Evolutionary conservation across 768 basidiomycete species (phyloP), one percentile per base, ranked within the genome.

Genomic region (Phylloporus rhodoxanthus): DNA sequence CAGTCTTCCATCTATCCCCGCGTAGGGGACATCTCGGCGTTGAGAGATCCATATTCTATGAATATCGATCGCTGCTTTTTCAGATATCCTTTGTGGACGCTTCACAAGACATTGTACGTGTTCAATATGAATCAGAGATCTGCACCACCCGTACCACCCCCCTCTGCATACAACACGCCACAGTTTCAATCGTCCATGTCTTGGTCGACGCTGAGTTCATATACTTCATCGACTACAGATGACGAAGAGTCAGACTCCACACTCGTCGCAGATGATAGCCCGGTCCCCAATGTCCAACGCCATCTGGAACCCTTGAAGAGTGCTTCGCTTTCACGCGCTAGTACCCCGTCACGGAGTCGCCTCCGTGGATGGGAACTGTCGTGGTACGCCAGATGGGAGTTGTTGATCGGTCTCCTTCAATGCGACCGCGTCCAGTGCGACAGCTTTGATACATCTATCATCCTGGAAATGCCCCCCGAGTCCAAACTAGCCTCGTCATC

Each of bases 51-150:
- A 2, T 79, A 77, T 57, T 73, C 73, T 43, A 72, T 68, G 51
- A 69, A 78, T 44, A 71, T 82, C 43, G 85, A 87, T 61, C 77
- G 77, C 10, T 78, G 69, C 54, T 83, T 85, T 56, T 74, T 74
- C 51, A 69, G 64, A 29, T 70, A 81, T 57, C 77, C 80, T 4
- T 61, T 80, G 41, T 85, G 83, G 79, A 85, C 84, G 17, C 79
- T 86, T 59, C 67, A 72, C 38, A 86, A 86, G 70, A 75, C 73
- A 34, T 56, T 85, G n/a, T 86, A 79, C 71, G 72, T 81, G 64
- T 75, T 75, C 53, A 79, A 82, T 53, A 62, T 87, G 58, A 76
- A 78, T 39, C 63, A 73, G 19, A 47, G 54, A 36, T 41, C 46
- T 33, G 19, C 41, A 13, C 37, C 42, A 15, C 25, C 36, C 25